Conservation (phyloP, 306 rosid species). For the Medicago ruthenica region DNA sequence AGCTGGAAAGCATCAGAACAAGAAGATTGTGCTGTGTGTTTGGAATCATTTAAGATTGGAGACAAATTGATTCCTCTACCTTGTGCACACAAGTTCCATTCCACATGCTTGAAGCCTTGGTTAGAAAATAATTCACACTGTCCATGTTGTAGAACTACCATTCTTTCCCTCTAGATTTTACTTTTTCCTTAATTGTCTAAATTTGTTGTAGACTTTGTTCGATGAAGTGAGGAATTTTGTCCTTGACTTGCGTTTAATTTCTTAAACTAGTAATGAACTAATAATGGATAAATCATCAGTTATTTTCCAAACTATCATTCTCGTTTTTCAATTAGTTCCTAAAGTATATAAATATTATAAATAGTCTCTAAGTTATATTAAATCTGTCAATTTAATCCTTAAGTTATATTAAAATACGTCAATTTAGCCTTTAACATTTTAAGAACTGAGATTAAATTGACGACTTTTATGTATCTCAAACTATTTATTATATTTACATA, state of each 20-base stretch:
- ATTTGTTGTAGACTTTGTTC: conserved; percentile 12
- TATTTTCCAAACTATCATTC: too few relatives aligned
- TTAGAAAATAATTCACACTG: conserved; percentile 68
- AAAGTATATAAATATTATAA: too few relatives aligned
- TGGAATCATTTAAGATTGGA: conserved; percentile 59
- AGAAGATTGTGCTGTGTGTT: conserved; percentile 76
- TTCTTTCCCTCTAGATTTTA: conserved; percentile 30
- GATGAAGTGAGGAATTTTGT: conserved; percentile 20
- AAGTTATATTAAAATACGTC: too few relatives aligned
- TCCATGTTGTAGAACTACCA: conserved; percentile 80
- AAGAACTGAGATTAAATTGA: too few relatives aligned
- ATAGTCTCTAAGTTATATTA: too few relatives aligned
- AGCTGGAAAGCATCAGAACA: conserved; percentile 66
- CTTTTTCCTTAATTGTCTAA: neutral
- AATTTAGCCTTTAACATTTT: too few relatives aligned
- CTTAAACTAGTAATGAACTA: neutral
- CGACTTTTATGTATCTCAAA: too few relatives aligned
- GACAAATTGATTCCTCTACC: conserved; percentile 67
- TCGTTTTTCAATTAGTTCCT: too few relatives aligned
- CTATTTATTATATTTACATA: too few relatives aligned
- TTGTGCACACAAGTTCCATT: conserved; percentile 85
- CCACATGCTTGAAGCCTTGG: conserved; percentile 82
- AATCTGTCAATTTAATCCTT: too few relatives aligned
- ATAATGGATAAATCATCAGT: too few relatives aligned
- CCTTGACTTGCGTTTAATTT: neutral